phyloP scores from a whole-genome alignment of 306 rosid species.

The Argentina anserina region DNA sequence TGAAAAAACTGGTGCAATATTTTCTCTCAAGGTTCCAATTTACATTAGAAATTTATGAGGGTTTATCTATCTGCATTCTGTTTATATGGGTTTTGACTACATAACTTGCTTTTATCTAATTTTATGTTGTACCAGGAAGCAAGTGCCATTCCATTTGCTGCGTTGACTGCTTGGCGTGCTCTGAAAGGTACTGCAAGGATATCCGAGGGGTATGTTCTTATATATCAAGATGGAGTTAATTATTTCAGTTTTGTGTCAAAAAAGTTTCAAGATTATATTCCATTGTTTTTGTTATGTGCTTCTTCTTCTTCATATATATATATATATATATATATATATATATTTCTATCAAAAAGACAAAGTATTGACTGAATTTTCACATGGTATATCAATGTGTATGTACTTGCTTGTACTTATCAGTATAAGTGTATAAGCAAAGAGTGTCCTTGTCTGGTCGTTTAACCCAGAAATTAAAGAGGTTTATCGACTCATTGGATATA shows the following conservation, averaged over 20 bases:
- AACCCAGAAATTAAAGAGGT: neutral
- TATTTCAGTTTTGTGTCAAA: neutral
- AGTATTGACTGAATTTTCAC: neutral
- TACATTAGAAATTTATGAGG: neutral
- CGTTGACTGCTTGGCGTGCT: conserved; percentile 99
- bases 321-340: too few relatives aligned
- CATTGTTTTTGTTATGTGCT: neutral
- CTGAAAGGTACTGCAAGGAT: conserved; percentile 83
- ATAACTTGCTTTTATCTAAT: neutral
- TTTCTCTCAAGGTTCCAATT: neutral
- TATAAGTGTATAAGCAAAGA: neutral
- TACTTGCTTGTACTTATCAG: neutral
- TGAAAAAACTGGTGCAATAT: neutral
- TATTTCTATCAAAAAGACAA: too few relatives aligned
- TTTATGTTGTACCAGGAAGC: conserved; percentile 53
- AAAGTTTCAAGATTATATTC: neutral
- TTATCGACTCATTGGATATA: neutral
- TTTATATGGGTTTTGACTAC: neutral
- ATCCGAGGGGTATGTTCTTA: conserved; percentile 68
- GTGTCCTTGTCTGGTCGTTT: neutral
- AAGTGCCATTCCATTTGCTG: conserved; percentile 96
- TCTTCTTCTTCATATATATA: too few relatives aligned
- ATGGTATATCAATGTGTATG: neutral
- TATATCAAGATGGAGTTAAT: neutral
- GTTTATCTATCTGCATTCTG: neutral